Conservation (phyloP, 345 rosid genomes). For the Hibiscus syriacus region DNA sequence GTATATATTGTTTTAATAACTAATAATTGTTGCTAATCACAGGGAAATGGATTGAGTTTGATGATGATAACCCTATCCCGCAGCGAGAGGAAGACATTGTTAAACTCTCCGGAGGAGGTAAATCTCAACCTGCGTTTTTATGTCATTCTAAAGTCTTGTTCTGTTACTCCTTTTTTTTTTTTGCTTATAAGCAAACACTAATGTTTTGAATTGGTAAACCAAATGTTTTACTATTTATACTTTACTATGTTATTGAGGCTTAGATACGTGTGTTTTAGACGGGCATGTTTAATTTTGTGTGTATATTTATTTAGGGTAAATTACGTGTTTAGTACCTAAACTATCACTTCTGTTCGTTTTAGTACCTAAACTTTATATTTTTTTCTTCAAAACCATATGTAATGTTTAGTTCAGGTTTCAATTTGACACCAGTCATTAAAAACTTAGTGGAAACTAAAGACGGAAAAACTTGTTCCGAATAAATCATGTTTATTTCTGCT, state of each 20-base stretch:
- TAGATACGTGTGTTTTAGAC: background rate
- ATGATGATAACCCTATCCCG: slow-evolving; percentile 68
- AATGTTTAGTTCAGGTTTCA: no score
- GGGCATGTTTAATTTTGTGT: background rate
- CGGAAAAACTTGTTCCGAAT: no score
- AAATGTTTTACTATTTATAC: background rate
- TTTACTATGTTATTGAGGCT: background rate
- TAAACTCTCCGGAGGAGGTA: slow-evolving; percentile 97
- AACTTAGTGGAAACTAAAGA: no score
- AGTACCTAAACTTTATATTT: no score
- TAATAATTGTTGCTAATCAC: slow-evolving; percentile 1
- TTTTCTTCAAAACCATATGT: no score
- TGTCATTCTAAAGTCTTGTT: background rate
- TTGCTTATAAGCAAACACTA: background rate
- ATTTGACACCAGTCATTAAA: no score
- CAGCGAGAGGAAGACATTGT: slow-evolving; percentile 88
- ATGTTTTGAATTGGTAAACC: background rate
- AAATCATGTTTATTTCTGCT: no score
- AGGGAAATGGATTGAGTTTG: slow-evolving; percentile 95
- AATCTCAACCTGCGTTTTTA: background rate
- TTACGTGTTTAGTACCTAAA: no score
- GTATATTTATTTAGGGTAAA: no score
- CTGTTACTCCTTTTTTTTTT: no score
- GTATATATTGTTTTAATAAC: background rate
- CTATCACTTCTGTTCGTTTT: no score